Evolutionary conservation across 1,284 basidiomycete genomes (phyloP), one percentile per base, ranked within the genome.

Genomic region (Prillingera fragicola): DNA sequence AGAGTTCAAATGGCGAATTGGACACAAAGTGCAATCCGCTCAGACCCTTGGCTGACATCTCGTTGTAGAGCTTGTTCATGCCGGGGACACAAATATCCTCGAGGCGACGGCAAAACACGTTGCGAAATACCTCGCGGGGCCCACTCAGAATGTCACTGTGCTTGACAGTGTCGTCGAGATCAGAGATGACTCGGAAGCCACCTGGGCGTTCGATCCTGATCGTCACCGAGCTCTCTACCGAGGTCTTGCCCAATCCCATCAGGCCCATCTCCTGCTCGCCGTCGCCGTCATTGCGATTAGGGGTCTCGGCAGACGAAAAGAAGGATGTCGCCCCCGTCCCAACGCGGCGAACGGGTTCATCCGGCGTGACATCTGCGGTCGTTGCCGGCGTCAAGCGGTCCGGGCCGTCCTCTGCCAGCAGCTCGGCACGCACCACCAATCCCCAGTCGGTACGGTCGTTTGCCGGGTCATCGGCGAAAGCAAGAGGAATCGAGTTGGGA

Each of bases 151-250:
- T 77, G 41, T 82, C 80, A 0, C 85, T 82, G 37, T 79, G 67
- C 64, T 94, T 96, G 52, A 95, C 78, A 0, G 92, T 97, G 66
- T 97, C 92, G 65, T 97, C 92, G 33, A 97, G 84, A 62, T 97
- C 92, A 1, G 87, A 92, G 25, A 96, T 83, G 42, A 95, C 77
- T 8, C 87, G 80, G 12, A 89, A 61, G 0, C 70, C 69, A 3
- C 48, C 52, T 0, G 58, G 48, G 3, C 48, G 33, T 12, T 57
- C 46, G 10, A 67, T 39, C 14, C 50, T 48, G 8, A 57, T 50
- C n/a, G 54, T 45, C 3, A 50, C 52, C 34, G 40, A 47, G 15
- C 51, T 41, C 32, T 52, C 49, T 2, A 60, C 54, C 5, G 36
- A 36, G 0, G 52, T 47, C 25, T 41, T 40, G 9, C 58, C 58